Percentiles rank a stretch among this genome's conserved stretches.
Evolutionary conservation across 2,329 filamentous ascomycete genomes (phyloP).

Genomic region (Aurifilum marmelostoma): DNA sequence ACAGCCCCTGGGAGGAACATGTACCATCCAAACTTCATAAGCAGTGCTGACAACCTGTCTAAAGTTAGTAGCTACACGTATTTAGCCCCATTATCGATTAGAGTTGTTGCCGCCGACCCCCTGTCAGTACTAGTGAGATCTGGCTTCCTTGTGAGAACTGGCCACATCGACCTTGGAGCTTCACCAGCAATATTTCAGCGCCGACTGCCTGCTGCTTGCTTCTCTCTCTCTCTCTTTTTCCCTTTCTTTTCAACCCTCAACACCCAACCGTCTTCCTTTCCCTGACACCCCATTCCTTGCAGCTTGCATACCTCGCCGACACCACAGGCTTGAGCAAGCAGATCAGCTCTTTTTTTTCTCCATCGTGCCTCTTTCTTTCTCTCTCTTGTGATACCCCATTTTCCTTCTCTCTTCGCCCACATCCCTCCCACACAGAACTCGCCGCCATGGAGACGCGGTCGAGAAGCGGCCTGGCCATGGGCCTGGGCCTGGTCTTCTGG

Average conservation of each 20-base stretch:
- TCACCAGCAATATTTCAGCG: constrained; percentile 28
- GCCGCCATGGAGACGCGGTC: constrained; percentile 32
- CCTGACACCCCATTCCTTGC: neutral
- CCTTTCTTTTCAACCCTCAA: constrained; percentile 3
- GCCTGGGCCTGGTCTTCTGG: constrained; percentile 90
- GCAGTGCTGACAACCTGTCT: neutral
- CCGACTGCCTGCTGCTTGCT: constrained; percentile 5
- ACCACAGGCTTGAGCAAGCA: constrained; percentile 27
- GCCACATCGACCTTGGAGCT: constrained; percentile 30
- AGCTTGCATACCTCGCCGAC: constrained; percentile 19
- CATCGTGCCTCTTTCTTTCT: constrained; percentile 33
- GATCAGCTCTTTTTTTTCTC: constrained; percentile 20
- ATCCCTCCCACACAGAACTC: constrained; percentile 16
- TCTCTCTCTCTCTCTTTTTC: neutral
- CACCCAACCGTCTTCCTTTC: constrained; percentile 6
- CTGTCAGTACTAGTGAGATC: constrained; percentile 28
- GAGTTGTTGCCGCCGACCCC: constrained; percentile 19
- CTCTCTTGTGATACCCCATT: constrained; percentile 36
- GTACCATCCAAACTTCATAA: neutral
- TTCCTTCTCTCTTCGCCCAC: constrained; percentile 34
- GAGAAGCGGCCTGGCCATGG: constrained; percentile 36
- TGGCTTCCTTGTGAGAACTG: constrained; percentile 29
- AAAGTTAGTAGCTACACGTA: constrained; percentile 5
- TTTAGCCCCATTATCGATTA: constrained; percentile 15
- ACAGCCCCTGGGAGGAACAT: neutral